These are phyloP conservation scores for Chenopodium berlandieri DNA, from an alignment of 148 eudicot genomes.

Conservation along the genomic window DNA sequence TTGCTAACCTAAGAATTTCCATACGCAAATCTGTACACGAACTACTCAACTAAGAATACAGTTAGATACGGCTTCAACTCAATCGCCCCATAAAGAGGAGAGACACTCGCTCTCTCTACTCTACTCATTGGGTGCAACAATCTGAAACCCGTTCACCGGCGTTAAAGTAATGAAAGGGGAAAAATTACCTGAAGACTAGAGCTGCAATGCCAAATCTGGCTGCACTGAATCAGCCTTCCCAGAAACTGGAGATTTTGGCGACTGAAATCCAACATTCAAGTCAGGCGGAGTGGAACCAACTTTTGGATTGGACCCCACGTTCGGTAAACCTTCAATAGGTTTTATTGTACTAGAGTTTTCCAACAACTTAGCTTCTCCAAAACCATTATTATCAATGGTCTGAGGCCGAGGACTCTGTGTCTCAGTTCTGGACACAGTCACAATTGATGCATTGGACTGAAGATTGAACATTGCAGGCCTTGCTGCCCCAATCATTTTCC, in stretches of 20 bases:
- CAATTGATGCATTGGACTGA: constrained; percentile 14
- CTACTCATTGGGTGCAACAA: constrained; percentile 19
- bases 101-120: constrained; percentile 12
- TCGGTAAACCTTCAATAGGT: constrained; percentile 16
- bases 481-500: constrained; percentile 27
- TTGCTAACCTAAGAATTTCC: constrained; percentile 28
- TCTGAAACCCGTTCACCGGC: constrained; percentile 17
- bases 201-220: constrained; percentile 46
- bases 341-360: constrained; percentile 18
- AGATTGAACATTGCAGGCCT: constrained; percentile 5
- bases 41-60: constrained; percentile 32
- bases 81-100: constrained; percentile 2
- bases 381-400: constrained; percentile 9
- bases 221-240: constrained; percentile 31
- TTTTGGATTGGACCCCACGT: constrained; percentile 8
- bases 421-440: constrained; percentile 17
- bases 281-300: constrained; percentile 37
- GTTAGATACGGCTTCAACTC: constrained; percentile 26
- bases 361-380: constrained; percentile 17
- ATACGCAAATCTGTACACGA: constrained; percentile 36
- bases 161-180: constrained; percentile 14
- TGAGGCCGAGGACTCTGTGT: constrained; percentile 8
- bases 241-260: constrained; percentile 36
- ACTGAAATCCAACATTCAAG: constrained; percentile 42
- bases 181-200: constrained; percentile 21